Evolutionary conservation across 2,329 filamentous ascomycete species (phyloP).

Genomic region (Rugonectria rugulosa): DNA sequence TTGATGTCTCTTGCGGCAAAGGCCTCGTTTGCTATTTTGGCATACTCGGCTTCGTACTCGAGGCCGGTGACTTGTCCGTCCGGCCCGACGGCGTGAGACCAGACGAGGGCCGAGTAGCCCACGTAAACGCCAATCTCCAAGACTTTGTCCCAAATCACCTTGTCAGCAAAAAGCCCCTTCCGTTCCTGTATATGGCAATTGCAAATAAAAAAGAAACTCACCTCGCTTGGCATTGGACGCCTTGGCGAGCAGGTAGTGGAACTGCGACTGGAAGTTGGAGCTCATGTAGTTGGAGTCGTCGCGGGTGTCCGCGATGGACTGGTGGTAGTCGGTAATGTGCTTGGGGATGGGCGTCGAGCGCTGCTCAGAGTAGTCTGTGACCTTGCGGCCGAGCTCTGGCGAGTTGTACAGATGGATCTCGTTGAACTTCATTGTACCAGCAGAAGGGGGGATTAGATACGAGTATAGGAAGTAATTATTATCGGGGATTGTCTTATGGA

Average conservation of each 20-base stretch:
- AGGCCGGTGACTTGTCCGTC: conserved; percentile 54
- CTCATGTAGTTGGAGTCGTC: conserved; percentile 48
- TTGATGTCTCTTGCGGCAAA: conserved; percentile 49
- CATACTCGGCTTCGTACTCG: conserved; percentile 55
- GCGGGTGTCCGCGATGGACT: conserved; percentile 33
- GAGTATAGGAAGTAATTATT: not conserved
- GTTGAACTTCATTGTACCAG: conserved; percentile 48
- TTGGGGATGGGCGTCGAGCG: conserved; percentile 53
- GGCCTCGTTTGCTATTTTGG: conserved; percentile 48
- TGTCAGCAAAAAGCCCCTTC: not conserved
- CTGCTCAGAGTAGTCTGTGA: conserved; percentile 52
- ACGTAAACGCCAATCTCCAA: conserved; percentile 59
- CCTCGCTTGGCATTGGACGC: conserved; percentile 51
- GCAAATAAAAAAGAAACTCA: conserved; percentile 27
- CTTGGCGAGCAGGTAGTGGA: conserved; percentile 51
- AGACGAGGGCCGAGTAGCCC: conserved; percentile 58
- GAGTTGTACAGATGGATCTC: conserved; percentile 52
- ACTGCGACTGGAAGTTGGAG: conserved; percentile 52
- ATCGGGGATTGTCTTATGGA: too few species aligned
- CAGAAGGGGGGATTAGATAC: not conserved
- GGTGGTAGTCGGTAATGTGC: conserved; percentile 53
- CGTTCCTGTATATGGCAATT: not conserved
- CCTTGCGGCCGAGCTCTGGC: conserved; percentile 48
- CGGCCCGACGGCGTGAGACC: conserved; percentile 55
- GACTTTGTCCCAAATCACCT: conserved; percentile 40